phyloP scores from a whole-genome alignment of 371 early-diverging fungal genomes.

The Apophysomyces trapeziformis region DNA sequence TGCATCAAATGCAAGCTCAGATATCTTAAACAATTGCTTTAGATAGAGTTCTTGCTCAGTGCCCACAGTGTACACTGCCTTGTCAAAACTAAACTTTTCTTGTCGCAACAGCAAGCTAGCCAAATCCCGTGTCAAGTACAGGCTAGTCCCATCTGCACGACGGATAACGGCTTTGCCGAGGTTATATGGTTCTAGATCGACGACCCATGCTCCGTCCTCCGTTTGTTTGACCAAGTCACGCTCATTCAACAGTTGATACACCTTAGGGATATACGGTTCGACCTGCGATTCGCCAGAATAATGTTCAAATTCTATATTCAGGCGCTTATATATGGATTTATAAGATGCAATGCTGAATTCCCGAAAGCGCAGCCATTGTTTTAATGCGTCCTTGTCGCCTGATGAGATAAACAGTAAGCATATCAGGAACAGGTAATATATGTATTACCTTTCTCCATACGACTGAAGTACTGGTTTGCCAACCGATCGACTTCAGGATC shows the following conservation, averaged over 20 bases:
- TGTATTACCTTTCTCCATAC: conserved; percentile 86
- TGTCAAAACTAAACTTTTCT: conserved; percentile 77
- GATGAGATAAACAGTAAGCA: background rate
- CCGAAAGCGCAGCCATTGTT: conserved; percentile 86
- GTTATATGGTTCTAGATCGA: conserved; percentile 73
- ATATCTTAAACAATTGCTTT: conserved; percentile 88
- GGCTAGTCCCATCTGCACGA: conserved; percentile 89
- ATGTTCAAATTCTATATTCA: conserved; percentile 92
- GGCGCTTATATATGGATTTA: conserved; percentile 82
- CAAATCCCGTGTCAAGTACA: conserved; percentile 96
- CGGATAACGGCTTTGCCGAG: conserved; percentile 77
- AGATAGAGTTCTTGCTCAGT: conserved; percentile 89
- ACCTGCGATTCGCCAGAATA: conserved; percentile 97
- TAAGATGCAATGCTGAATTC: conserved; percentile 87
- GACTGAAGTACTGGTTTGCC: conserved; percentile 89
- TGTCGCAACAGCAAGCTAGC: conserved; percentile 86
- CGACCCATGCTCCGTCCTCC: conserved; percentile 70
- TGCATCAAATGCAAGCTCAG: conserved; percentile 59
- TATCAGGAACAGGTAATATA: background rate
- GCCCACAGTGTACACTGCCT: conserved; percentile 90
- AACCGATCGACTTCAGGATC: conserved; percentile 64
- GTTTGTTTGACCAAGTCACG: conserved; percentile 33
- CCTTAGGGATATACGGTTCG: conserved; percentile 67
- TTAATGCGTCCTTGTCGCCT: conserved; percentile 74
- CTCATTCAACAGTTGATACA: conserved; percentile 56